A percentile compares a stretch with the other conserved stretches of the same genome.
phyloP scores from a whole-genome alignment of 2,329 filamentous ascomycete species.

The Aspergillus texensis region DNA sequence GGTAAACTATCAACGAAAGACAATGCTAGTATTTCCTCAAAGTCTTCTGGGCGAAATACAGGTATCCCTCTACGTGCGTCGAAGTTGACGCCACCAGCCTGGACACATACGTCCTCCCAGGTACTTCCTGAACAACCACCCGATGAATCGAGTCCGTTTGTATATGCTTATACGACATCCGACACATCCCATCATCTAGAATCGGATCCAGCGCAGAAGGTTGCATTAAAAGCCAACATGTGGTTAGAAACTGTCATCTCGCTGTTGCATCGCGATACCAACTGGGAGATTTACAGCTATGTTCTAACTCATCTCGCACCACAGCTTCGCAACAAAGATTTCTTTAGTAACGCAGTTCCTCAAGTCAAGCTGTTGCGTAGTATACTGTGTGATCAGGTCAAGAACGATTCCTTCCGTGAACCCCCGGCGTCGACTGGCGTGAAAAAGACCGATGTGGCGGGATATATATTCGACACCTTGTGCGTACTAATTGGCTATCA shows the following conservation, averaged over 20 bases:
- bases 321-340: constrained; percentile 84
- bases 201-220: constrained; percentile 33
- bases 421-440: constrained; percentile 78
- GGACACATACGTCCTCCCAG: constrained; percentile 59
- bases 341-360: constrained; percentile 74
- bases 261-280: constrained; percentile 72
- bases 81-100: constrained; percentile 51
- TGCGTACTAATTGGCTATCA: constrained; percentile 92
- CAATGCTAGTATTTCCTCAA: constrained; percentile 30
- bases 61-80: constrained; percentile 35
- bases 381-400: constrained; percentile 80
- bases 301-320: constrained; percentile 82
- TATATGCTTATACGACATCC: constrained; percentile 52
- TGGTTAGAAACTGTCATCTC: constrained; percentile 79
- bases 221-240: constrained; percentile 60
- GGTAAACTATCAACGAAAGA: constrained; percentile 37
- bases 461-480: constrained; percentile 83
- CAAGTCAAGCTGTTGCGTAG: constrained; percentile 76
- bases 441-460: constrained; percentile 83
- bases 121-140: constrained; percentile 58
- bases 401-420: constrained; percentile 75
- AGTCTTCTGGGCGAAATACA: constrained; percentile 36
- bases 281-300: constrained; percentile 94
- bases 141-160: constrained; percentile 50
- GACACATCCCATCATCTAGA: constrained; percentile 34